Evolutionary conservation across 2,329 filamentous ascomycete species (phyloP), one percentile per base, ranked within the genome.

Genomic region (Arthrocladium fulminans): DNA sequence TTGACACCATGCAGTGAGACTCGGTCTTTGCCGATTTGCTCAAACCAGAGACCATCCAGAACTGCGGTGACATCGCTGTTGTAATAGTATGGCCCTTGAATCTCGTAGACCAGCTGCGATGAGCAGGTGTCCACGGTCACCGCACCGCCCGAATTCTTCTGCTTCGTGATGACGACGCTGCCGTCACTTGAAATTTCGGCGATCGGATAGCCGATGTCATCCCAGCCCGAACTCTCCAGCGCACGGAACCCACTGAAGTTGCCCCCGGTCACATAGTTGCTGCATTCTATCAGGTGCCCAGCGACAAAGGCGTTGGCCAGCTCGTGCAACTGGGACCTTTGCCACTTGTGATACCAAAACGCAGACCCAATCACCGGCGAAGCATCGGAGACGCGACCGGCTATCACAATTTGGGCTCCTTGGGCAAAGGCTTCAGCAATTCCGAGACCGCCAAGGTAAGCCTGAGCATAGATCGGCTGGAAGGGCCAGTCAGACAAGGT

Each of bases 61-160:
- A 75, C 57, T 0, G 76, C 76, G 0, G 72, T 76, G 24, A 79
- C 75, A 52, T 79, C 76, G 0, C 70, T 73, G 61, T 79, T 78
- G 65, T 70, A 75, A 58, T 80, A 80, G 66, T 69, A 72, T 0
- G 72, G 72, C 3, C 74, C 74, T 54, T 76, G 73, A 13, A 76
- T 72, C 58, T 77, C 74, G 55, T 76, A 78, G 1, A 78, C 55
- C 2, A 77, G 62, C 51, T 79, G 75, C 2, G 69, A 72, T 0
- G 69, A 69, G 48, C 74, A 72, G 0, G 75, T 78, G 47, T 76
- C 70, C 6, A 72, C 67, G 1, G 65, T 68, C 15, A 72, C 64
- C 2, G 63, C 54, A n/a, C 72, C 70, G 1, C 65, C 66, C 6
- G 62, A 57, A 49, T 62, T 59, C 6, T 63, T 59, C 45, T 72